These are phyloP conservation scores for Henckelia pumila DNA, from an alignment of 257 asterid species.

Conservation along the genomic window DNA sequence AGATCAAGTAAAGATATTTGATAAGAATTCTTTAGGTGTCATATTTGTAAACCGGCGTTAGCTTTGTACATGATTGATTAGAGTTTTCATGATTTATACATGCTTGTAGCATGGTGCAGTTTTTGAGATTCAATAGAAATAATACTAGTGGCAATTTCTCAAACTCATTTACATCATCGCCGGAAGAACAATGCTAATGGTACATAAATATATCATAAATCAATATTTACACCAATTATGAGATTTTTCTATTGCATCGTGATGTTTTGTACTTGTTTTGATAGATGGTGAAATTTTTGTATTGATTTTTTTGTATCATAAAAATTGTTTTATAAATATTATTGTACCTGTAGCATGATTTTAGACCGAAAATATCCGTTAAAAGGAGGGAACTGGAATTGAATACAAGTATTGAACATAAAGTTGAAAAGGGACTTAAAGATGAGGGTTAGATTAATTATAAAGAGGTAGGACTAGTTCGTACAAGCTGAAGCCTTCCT, in stretches of 20 bases:
- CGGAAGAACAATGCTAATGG: not conserved
- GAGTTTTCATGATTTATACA: not conserved
- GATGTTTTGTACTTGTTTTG: too few species aligned
- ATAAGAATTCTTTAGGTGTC: not conserved
- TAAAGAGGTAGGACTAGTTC: not conserved
- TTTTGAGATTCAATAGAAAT: too few species aligned
- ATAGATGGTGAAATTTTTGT: too few species aligned
- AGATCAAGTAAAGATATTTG: not conserved
- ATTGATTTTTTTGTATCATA: too few species aligned
- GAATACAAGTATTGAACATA: not conserved
- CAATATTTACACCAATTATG: too few species aligned
- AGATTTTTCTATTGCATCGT: too few species aligned
- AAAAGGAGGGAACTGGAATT: not conserved
- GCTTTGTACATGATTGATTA: not conserved
- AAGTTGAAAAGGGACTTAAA: not conserved
- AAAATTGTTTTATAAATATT: too few species aligned
- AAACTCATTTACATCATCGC: not conserved
- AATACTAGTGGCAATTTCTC: too few species aligned
- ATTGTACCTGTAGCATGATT: too few species aligned
- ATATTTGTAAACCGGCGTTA: not conserved
- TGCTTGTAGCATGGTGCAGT: too few species aligned
- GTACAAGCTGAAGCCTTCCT: not conserved
- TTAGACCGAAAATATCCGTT: too few species aligned
- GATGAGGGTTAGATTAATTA: not conserved
- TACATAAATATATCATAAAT: too few species aligned